Base-by-base conservation (phyloP, 2,329 filamentous ascomycete species). In the Exophiala sp. region DNA sequence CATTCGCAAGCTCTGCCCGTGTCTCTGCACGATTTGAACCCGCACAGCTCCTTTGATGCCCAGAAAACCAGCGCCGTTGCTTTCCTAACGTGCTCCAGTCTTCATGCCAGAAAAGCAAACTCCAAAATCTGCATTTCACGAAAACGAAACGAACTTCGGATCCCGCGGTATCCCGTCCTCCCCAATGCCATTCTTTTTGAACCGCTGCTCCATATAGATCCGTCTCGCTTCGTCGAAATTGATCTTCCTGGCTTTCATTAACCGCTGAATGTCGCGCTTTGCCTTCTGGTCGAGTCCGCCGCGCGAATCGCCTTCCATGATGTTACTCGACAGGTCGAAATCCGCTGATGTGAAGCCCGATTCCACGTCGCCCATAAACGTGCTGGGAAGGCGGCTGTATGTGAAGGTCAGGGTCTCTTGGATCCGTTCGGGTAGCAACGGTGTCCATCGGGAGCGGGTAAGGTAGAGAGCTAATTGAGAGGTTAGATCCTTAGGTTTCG, bases 81-180 rank as follows among this genome's bases (percentile, higher is more conserved):
- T 27, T 27, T 10, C 24, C 5, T 10, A 27, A 27, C 6, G 5
- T 27, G 24, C 10, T n/a, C n/a, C 6, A 27, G 10, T 27, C 10
- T 27, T 10, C 24, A 27, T 27, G 24, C 24, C 24, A 27, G 10
- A 27, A n/a, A n/a, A n/a, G n/a, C n/a, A n/a, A n/a, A n/a, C n/a
- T n/a, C n/a, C n/a, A n/a, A n/a, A n/a, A n/a, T n/a, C n/a, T n/a
- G n/a, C n/a, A n/a, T 27, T 27, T 55, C 42, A 58, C 11, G 56
- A 58, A 70, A 97, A 97, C 65, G 87, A 94, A 52, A 97, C 89
- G 65, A 95, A 95, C 73, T 96, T 96, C 55, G 90, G 89, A 73
- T 97, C 91, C 65, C 82, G 79, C 55, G 93, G 93, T 61, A 83
- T 73, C 3, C 93, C 93, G 68, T 98, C 93, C 3, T 86, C 78